Base-by-base conservation (phyloP, 1,139 yeast genomes). In the Lodderomyces pseudojiufengensis region DNA sequence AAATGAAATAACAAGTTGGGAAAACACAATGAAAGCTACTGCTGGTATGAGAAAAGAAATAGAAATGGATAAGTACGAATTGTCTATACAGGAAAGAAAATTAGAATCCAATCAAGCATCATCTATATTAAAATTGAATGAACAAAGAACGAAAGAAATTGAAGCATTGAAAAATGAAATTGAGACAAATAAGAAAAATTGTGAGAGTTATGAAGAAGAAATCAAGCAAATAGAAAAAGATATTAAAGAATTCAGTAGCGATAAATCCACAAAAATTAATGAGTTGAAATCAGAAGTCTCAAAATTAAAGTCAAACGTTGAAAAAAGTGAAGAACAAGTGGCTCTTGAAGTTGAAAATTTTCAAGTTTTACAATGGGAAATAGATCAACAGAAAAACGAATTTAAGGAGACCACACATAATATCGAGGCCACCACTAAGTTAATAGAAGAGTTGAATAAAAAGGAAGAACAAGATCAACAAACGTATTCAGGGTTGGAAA, bases 181-280 rank as follows among this genome's bases (percentile, higher is more conserved):
- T n/a, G 37, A 39, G 1, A 55, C 55, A 12, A 67, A 71, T 24
- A 56, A 65, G 27, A 41, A 49, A 3, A 54, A 54, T 16, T 46
- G 59, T 18, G 35, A 41, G 13, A 45, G 54, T 29, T 57, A 61
- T 41, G 48, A 59, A 28, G 39, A 42, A 1, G 85, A 80, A 29
- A 73, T 86, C n/a, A 45, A 51, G 7, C 55, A 55, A 5, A 80
- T 86, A 38, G 87, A 84, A 51, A 73, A 66, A 24, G 98, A 94
- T 55, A 85, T 88, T 67, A 67, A 70, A 36, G 98, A 94, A 48
- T 90, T 90, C 56, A 78, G 76, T 42, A 69, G 65, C 38, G 85
- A 94, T 55, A 90, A 88, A 48, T 87, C 90, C 1, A 75, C 82
- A 1, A 94, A 92, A 55, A 68, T 94, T 40, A 76, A 78, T 37